A percentile compares a stretch with the other conserved stretches of the same genome.
Conservation (phyloP, 2,329 filamentous ascomycete genomes). For the Fusarium protoensiforme region DNA sequence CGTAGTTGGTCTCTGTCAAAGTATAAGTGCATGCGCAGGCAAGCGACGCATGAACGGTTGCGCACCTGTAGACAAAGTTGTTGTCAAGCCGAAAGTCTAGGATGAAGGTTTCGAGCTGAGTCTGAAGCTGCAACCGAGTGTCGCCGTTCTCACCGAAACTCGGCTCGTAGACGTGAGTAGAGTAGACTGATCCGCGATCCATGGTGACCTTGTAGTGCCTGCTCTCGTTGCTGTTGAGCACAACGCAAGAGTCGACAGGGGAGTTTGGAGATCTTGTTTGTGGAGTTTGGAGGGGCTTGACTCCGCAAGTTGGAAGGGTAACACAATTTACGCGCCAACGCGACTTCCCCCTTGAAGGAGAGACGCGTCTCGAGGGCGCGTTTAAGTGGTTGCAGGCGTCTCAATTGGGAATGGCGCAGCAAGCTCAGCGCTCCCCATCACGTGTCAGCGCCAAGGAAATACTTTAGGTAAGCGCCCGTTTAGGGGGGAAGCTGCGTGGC, state of each 20-base stretch:
- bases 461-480: conserved; percentile 1
- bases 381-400: conserved; percentile 46
- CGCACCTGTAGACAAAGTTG: conserved; percentile 90
- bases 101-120: conserved; percentile 88
- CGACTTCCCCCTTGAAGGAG: conserved; percentile 25
- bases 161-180: conserved; percentile 81
- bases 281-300: conserved; percentile 40
- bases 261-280: conserved; percentile 34
- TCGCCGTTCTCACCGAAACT: conserved; percentile 74
- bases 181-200: conserved; percentile 90
- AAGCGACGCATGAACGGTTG: background rate
- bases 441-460: conserved; percentile 25
- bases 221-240: conserved; percentile 15
- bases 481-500: conserved; percentile 38
- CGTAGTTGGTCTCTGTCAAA: conserved; percentile 84
- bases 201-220: conserved; percentile 57
- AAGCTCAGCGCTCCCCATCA: conserved; percentile 20
- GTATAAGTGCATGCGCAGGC: conserved; percentile 13
- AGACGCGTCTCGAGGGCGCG: conserved; percentile 37
- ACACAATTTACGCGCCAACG: conserved; percentile 34
- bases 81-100: conserved; percentile 95
- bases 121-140: conserved; percentile 77
- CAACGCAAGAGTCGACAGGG: conserved; percentile 22
- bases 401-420: background rate
- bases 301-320: conserved; percentile 40